Evolutionary conservation across 2,329 filamentous ascomycete genomes (phyloP).

Genomic region (Botryotinia narcissicola): DNA sequence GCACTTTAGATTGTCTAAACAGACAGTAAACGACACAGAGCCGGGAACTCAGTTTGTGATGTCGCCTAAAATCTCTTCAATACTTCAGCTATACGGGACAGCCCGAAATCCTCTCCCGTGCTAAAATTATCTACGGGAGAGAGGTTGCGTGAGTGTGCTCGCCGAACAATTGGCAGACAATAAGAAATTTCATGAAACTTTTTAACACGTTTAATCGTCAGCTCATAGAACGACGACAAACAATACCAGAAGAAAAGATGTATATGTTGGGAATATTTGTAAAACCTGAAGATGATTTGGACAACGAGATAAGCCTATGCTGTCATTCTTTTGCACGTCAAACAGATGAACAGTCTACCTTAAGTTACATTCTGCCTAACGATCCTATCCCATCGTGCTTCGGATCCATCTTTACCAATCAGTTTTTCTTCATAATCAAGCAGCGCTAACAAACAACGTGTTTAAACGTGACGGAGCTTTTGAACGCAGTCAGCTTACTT

Average conservation of each 20-base stretch:
- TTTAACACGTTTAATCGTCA: neutral
- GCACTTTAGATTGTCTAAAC: neutral
- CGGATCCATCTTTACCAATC: neutral
- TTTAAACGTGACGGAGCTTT: slow-evolving; percentile 5
- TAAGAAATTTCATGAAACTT: no score
- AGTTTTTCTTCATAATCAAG: neutral
- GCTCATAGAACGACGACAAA: neutral
- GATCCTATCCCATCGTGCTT: neutral
- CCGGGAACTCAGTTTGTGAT: neutral
- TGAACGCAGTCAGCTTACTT: slow-evolving; percentile 21
- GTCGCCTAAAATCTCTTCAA: neutral
- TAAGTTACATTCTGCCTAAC: neutral
- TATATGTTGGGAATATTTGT: neutral
- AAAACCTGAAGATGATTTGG: neutral
- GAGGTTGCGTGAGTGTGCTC: neutral
- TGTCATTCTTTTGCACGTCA: neutral
- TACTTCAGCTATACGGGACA: neutral
- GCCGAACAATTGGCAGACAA: neutral
- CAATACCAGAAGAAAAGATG: neutral
- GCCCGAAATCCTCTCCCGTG: neutral
- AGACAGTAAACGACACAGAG: neutral
- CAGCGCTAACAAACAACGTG: neutral
- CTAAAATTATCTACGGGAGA: neutral
- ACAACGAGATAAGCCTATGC: neutral
- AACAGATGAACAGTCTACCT: neutral